These are phyloP conservation scores for Wickerhamomyces pijperi DNA, from an alignment of 805 yeast genomes.

Conservation along the genomic window DNA sequence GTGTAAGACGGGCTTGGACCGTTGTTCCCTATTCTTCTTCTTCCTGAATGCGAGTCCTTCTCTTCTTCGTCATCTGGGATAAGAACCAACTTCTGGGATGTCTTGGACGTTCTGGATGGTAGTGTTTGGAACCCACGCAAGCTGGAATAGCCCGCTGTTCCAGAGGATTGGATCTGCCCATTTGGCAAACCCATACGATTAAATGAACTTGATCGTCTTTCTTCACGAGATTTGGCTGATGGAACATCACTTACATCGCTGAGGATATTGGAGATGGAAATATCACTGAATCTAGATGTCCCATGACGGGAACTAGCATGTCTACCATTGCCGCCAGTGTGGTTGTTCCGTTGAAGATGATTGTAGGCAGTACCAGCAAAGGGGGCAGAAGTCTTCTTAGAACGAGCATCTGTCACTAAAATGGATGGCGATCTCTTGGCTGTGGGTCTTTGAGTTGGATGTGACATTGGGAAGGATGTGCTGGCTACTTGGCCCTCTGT, in stretches of 20 bases:
- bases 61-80: constrained; percentile 49
- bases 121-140: constrained; percentile 30
- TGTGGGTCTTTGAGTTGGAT: constrained; percentile 33
- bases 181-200: no score
- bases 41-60: no score
- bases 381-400: constrained; percentile 39
- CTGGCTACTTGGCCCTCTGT: no score
- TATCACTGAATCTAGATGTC: constrained; percentile 50
- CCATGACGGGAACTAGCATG: constrained; percentile 1
- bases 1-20: constrained; percentile 2
- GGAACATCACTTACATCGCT: constrained; percentile 82
- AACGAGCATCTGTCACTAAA: constrained; percentile 81
- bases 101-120: constrained; percentile 73
- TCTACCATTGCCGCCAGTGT: constrained; percentile 4
- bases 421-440: constrained; percentile 90
- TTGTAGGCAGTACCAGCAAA: constrained; percentile 53
- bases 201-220: constrained; percentile 22
- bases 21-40: not conserved
- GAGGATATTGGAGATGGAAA: constrained; percentile 70
- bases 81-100: constrained; percentile 74
- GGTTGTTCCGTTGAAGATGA: constrained; percentile 4
- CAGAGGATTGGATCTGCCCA: no score
- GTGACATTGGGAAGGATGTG: no score
- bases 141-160: no score
- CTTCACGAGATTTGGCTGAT: constrained; percentile 41